These are phyloP conservation scores for Murraya koenigii DNA, from an alignment of 345 rosid species.

Conservation along the genomic window DNA sequence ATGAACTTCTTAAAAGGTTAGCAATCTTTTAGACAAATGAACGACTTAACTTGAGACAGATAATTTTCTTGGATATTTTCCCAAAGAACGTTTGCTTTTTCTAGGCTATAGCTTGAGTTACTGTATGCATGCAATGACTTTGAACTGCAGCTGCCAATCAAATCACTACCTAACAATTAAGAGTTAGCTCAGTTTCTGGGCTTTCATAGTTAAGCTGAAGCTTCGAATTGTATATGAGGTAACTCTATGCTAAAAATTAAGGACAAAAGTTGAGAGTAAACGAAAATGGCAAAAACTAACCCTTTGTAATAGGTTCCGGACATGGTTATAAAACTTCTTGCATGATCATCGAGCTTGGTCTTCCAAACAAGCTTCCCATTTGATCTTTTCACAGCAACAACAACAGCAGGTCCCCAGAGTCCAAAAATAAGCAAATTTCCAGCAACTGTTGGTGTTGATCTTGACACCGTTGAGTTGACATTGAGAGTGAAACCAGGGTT, in stretches of 20 bases:
- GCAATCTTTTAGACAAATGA: no score
- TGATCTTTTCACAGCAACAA: constrained; percentile 21
- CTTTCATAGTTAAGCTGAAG: not conserved
- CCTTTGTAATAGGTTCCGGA: constrained; percentile 26
- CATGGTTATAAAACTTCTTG: constrained; percentile 25
- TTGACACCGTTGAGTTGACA: constrained; percentile 15
- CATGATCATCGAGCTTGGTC: constrained; percentile 18
- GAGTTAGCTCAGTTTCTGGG: no score
- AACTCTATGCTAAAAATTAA: not conserved
- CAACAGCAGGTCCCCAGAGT: constrained; percentile 27
- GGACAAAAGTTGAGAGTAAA: not conserved
- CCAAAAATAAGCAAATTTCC: constrained; percentile 25
- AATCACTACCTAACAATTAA: no score
- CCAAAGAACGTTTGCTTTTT: no score
- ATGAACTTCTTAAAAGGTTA: no score
- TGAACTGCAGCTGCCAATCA: no score
- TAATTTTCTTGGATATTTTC: no score
- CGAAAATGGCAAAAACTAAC: constrained; percentile 9
- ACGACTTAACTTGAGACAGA: no score
- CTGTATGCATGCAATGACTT: no score
- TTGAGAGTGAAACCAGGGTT: not conserved
- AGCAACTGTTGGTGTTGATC: constrained; percentile 31
- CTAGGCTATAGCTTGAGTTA: no score
- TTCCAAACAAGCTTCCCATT: constrained; percentile 29
- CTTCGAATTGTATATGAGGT: not conserved